Evolutionary conservation across 768 basidiomycete species (phyloP), one percentile per base, ranked within the genome.

Genomic region (Coprinopsis sp.): DNA sequence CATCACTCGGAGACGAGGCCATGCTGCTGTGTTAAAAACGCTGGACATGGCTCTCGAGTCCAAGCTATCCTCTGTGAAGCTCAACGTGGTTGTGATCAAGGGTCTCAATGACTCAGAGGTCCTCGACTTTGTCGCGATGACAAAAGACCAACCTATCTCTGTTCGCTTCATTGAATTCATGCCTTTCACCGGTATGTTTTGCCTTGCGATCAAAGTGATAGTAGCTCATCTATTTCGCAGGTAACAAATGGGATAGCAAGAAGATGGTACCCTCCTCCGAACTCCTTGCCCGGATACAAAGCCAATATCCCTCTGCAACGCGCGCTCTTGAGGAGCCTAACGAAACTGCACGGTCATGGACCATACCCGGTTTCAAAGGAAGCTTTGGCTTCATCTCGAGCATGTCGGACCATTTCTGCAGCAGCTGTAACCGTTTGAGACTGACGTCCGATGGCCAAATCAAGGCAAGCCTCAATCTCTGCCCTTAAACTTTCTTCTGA

Each of bases 381-480:
- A 78, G 71, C 59, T 76, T 84, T 62, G 91, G 84, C n/a, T 91
- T 93, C 65, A 94, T 94, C 58, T 89, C 82, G 58, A 90, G 86
- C 69, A 91, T 91, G 91, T 92, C 89, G 14, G 90, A 94, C 63
- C 91, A 92, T 64, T 91, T 94, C 57, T 93, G 91, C 64, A 75
- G 79, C 1, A 81, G 83, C 1, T 94, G 91, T 67, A 91, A 90
- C 56, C 76, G 91, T 47, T 69, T 93, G 40, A 74, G 91, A 33
- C 71, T 94, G 37, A 92, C 88, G n/a, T 86, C 90, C 11, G 91
- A 94, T 55, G 91, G 92, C 5, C 80, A 92, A 59, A 87, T 94
- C 54, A 94, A 94, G 76, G 89, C 78, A 51, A 50, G 59, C 25
- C 33, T 33, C 30, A 23, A 21, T 23, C 8, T 13, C 43, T 38